A percentile compares a stretch with the other conserved stretches of the same genome.
These are phyloP conservation scores for Wallacemonas sp. DNA, from an alignment of 208 protist genomes.

Conservation along the genomic window DNA sequence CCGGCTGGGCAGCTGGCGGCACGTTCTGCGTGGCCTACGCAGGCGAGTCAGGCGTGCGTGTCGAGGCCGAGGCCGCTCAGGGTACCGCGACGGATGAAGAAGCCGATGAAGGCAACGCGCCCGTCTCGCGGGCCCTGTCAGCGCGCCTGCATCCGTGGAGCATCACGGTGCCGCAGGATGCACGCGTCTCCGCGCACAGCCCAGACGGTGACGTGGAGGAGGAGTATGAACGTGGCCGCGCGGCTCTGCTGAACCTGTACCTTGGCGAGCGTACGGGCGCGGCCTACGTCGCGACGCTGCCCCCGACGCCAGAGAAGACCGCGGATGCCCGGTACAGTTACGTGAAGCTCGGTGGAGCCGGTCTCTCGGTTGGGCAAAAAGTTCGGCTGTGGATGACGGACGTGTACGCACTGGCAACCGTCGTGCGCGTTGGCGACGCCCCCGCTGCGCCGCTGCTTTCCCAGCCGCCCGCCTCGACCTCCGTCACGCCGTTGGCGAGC, in stretches of 20 bases:
- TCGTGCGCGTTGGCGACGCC: conserved; percentile 36
- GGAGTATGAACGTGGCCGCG: conserved; percentile 53
- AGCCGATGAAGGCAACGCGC: background rate
- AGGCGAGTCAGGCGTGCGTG: conserved; percentile 10
- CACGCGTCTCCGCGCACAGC: conserved; percentile 30
- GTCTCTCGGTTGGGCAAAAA: conserved; percentile 57
- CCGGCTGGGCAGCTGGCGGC: conserved; percentile 43
- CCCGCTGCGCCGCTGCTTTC: conserved; percentile 1
- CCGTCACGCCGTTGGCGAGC: background rate
- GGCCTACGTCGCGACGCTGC: conserved; percentile 44
- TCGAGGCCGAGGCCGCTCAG: background rate
- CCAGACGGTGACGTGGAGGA: conserved; percentile 31
- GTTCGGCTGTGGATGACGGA: conserved; percentile 89
- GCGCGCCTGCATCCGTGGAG: conserved; percentile 38
- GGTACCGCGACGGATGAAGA: background rate
- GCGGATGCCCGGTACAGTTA: conserved; percentile 35
- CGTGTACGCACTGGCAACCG: conserved; percentile 75
- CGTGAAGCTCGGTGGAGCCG: conserved; percentile 27
- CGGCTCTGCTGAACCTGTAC: conserved; percentile 59
- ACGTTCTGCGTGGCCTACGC: conserved; percentile 64
- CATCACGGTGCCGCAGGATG: conserved; percentile 77
- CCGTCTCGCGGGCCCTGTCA: background rate
- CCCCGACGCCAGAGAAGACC: conserved; percentile 38
- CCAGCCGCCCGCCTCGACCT: background rate
- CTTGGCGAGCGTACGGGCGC: conserved; percentile 39